These are phyloP conservation scores for Cryptosporidium sp. DNA, from an alignment of 169 alveolate genomes.

Conservation along the genomic window DNA sequence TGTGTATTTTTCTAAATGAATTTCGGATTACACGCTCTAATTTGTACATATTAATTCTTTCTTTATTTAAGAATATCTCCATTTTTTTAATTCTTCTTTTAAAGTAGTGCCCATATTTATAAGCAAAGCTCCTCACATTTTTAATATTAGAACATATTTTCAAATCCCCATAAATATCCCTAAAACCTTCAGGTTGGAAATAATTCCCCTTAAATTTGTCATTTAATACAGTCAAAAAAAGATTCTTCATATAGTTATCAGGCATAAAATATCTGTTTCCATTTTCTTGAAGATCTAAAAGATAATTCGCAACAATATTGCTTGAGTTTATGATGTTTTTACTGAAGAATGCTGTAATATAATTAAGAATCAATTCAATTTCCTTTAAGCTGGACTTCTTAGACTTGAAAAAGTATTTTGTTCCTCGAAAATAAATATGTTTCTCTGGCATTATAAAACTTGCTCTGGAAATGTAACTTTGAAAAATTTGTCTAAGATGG, in stretches of 20 bases:
- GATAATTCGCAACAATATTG: not conserved
- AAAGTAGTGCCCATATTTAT: not conserved
- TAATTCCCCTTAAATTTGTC: not conserved
- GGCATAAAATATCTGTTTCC: slow-evolving; percentile 57
- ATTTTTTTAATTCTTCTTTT: slow-evolving; percentile 10
- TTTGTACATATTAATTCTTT: not conserved
- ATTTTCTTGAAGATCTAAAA: not conserved
- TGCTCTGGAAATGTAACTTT: slow-evolving; percentile 5
- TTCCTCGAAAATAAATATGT: slow-evolving; percentile 14
- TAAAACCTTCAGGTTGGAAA: not conserved
- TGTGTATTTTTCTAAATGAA: slow-evolving; percentile 11
- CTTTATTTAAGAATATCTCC: not conserved
- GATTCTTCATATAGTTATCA: slow-evolving; percentile 23
- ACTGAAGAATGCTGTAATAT: slow-evolving; percentile 26
- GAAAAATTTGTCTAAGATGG: slow-evolving; percentile 5
- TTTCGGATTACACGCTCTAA: not conserved
- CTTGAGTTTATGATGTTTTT: not conserved
- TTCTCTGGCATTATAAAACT: not conserved
- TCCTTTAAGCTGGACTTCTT: not conserved
- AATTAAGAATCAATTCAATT: not conserved
- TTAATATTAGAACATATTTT: slow-evolving; percentile 2
- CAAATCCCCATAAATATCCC: slow-evolving; percentile 43
- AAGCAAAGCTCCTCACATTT: not conserved
- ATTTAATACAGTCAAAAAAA: slow-evolving; percentile 45
- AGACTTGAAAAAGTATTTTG: slow-evolving; percentile 10